Evolutionary conservation across 495 filamentous ascomycete genomes (phyloP), one percentile per base, ranked within the genome.

Genomic region (Aspergillus steynii): DNA sequence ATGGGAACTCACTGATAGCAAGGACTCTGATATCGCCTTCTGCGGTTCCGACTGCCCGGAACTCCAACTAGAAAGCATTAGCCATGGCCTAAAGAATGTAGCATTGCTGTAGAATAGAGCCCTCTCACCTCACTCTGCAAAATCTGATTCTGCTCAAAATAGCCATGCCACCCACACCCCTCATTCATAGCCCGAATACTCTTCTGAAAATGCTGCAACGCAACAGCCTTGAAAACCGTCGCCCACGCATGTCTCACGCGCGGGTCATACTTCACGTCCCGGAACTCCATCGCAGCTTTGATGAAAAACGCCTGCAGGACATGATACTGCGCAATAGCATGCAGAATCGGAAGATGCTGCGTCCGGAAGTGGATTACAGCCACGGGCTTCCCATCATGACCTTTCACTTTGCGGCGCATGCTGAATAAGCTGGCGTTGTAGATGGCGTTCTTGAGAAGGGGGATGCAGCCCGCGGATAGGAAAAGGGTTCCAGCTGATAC

Each of bases 301-400:
- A 63, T 34, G 0, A 66, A 28, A 42, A 71, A 76, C 2, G 71
- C 63, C 52, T 77, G 61, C 20, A 77, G 64, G 26, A 77, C 71
- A 42, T 51, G 48, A 6, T 62, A 64, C 29, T 72, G 70, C 4
- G 72, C 71, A 1, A 77, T n/a, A 0, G 73, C 63, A 45, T 73
- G 66, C 5, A 76, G 58, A 1, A 79, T 72, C 4, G 74, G 74
- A 3, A 69, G 56, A 26, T 74, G 68, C 50, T 77, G 73, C 3
- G 73, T 77, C n/a, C 71, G 60, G 55, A 79, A 74, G 5, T 57
- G 56, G 20, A 79, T 72, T 7, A 77, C 68, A 0, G 76, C 64
- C 2, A 72, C 57, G 2, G 50, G 63, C 37, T 61, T 48, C 6
- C 58, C 57, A 9, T 47, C 55, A 9, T 50, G 49, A 5, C 63